These are phyloP conservation scores for Emergomyces pasteurianus DNA, from an alignment of 2,329 filamentous ascomycete genomes.

Conservation along the genomic window DNA sequence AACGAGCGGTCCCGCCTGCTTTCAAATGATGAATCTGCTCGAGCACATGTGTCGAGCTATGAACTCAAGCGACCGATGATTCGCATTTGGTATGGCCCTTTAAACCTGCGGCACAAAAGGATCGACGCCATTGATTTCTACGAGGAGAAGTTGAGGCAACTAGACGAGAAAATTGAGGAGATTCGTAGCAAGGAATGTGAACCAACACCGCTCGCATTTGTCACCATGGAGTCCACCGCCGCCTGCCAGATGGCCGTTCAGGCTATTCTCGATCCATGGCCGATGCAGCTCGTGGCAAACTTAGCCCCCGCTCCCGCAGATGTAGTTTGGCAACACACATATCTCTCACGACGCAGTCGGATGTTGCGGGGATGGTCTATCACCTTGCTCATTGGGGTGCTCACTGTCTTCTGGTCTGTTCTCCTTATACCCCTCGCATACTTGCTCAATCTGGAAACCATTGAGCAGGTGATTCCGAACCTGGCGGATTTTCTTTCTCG, in stretches of 20 bases:
- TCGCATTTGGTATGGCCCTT: conserved; percentile 65
- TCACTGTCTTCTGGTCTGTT: conserved; percentile 81
- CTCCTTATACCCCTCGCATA: conserved; percentile 69
- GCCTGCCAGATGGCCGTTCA: conserved; percentile 92
- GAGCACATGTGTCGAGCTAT: conserved; percentile 34
- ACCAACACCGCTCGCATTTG: conserved; percentile 76
- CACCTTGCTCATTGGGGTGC: conserved; percentile 66
- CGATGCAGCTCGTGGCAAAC: conserved; percentile 73
- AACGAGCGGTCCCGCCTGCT: conserved; percentile 52
- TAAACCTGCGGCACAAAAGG: conserved; percentile 57
- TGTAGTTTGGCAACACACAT: conserved; percentile 93
- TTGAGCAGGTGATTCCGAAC: conserved; percentile 58
- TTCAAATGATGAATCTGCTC: conserved; percentile 26
- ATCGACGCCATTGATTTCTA: conserved; percentile 93
- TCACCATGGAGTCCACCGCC: conserved; percentile 93
- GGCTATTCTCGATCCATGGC: conserved; percentile 80
- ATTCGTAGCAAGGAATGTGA: conserved; percentile 65
- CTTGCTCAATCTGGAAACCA: conserved; percentile 68
- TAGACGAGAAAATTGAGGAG: conserved; percentile 62
- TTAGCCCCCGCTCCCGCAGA: conserved; percentile 79
- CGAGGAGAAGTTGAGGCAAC: conserved; percentile 64
- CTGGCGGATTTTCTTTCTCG: conserved; percentile 55
- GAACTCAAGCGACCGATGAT: conserved; percentile 49
- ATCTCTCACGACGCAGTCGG: conserved; percentile 60
- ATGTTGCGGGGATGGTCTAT: conserved; percentile 72